Evolutionary conservation across 1,284 basidiomycete species (phyloP).

Genomic region (Papiliotrema fonsecae): DNA sequence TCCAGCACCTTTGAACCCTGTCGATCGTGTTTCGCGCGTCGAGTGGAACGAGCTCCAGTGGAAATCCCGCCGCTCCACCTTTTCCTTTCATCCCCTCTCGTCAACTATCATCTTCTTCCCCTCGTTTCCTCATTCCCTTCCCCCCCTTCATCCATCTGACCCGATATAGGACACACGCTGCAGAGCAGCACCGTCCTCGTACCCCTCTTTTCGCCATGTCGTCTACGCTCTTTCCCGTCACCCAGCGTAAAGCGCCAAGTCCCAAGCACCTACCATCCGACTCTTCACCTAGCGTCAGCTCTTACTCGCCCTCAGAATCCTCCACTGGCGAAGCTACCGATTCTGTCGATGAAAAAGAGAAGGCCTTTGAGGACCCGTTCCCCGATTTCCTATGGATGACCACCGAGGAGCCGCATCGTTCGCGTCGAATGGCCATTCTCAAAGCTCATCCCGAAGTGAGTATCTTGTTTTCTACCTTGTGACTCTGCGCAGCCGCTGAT

Average conservation of each 20-base stretch:
- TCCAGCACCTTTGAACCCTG: too few species aligned
- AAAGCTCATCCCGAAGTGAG: constrained; percentile 87
- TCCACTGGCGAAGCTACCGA: not conserved
- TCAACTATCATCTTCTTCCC: too few species aligned
- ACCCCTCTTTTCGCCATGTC: too few species aligned
- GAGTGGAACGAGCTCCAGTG: too few species aligned
- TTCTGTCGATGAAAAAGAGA: not conserved
- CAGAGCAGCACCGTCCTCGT: too few species aligned
- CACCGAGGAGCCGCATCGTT: constrained; percentile 94
- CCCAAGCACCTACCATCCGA: not conserved
- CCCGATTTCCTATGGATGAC: constrained; percentile 88
- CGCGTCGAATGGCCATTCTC: constrained; percentile 79
- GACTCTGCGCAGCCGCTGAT: not conserved
- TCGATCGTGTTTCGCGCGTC: too few species aligned
- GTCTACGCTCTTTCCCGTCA: too few species aligned
- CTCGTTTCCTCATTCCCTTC: too few species aligned
- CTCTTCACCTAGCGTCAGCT: not conserved
- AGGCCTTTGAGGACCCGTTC: constrained; percentile 18
- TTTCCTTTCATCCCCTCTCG: too few species aligned
- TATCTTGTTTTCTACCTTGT: not conserved
- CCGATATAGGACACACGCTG: too few species aligned
- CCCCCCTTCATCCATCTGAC: too few species aligned
- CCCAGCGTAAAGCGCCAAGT: not conserved
- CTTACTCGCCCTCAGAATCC: not conserved
- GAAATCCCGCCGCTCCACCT: too few species aligned